Evolutionary conservation across 306 rosid genomes (phyloP).

Genomic region (Phaseolus lunatus): DNA sequence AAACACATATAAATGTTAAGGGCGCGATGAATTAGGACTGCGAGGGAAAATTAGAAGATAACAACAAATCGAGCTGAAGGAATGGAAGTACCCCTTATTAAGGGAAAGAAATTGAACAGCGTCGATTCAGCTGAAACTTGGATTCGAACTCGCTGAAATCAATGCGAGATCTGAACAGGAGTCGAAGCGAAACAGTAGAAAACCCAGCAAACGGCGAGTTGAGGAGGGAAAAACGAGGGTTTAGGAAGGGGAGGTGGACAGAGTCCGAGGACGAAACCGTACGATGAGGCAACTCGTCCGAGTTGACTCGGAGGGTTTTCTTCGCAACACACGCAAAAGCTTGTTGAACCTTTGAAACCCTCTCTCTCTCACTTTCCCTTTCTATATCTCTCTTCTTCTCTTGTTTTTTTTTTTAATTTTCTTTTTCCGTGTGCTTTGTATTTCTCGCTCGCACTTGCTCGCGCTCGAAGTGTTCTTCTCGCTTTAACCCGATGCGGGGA

Average conservation of each 20-base stretch:
- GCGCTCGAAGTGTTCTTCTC: conserved; percentile 34
- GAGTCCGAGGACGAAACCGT: conserved; percentile 37
- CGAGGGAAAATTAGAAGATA: neutral
- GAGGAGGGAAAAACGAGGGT: neutral
- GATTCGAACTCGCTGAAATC: conserved; percentile 56
- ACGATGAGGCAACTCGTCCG: conserved; percentile 50
- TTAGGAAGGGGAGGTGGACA: neutral
- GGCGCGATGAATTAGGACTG: conserved; percentile 12
- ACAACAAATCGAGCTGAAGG: neutral
- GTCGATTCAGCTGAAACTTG: conserved; percentile 31
- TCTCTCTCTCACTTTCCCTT: conserved; percentile 1
- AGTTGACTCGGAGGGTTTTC: conserved; percentile 55
- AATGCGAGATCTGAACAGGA: conserved; percentile 60
- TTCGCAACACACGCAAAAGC: conserved; percentile 32
- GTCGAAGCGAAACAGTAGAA: neutral
- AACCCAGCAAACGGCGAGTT: neutral
- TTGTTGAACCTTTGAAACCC: conserved; percentile 28
- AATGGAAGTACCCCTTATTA: conserved; percentile 25
- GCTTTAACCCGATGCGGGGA: conserved; percentile 58
- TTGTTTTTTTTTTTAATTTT: neutral
- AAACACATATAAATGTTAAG: neutral
- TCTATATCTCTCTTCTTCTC: neutral
- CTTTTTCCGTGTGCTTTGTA: neutral
- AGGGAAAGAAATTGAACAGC: conserved; percentile 25
- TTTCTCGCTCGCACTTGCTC: conserved; percentile 40